These are phyloP conservation scores for Obelidium mucronatum DNA, from an alignment of 192 early-diverging fungal species.

Conservation along the genomic window DNA sequence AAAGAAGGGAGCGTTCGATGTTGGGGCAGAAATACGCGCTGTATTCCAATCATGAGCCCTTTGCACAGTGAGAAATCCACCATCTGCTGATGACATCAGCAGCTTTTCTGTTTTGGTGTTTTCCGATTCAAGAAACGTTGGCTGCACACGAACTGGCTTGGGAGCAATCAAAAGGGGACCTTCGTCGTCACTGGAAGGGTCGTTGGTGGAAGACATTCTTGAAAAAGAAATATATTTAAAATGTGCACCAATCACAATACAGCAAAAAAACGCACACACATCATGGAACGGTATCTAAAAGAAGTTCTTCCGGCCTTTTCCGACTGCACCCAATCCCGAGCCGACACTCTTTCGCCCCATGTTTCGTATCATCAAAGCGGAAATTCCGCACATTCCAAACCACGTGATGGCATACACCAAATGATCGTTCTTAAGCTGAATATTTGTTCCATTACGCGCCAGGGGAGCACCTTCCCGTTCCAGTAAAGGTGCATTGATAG, in stretches of 20 bases:
- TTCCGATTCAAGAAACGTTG: no score
- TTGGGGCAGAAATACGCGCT: not conserved
- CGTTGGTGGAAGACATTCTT: no score
- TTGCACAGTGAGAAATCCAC: not conserved
- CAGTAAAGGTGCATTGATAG: conserved; percentile 47
- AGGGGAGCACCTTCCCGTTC: conserved; percentile 73
- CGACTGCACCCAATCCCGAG: conserved; percentile 1
- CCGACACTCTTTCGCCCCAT: not conserved
- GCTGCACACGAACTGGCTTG: no score
- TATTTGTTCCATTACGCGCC: conserved; percentile 65
- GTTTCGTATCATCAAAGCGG: not conserved
- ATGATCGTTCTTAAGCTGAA: conserved; percentile 87
- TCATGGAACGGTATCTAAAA: conserved; percentile 5
- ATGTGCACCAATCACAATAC: no score
- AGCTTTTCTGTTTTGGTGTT: no score
- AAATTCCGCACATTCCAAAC: conserved; percentile 57
- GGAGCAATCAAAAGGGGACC: no score
- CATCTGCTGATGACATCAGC: no score
- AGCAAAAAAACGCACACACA: no score
- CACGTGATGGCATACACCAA: conserved; percentile 89
- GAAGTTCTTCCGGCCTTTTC: not conserved
- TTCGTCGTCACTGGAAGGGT: no score
- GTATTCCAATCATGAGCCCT: conserved; percentile 30
- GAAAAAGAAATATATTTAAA: no score
- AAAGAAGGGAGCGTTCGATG: conserved; percentile 29